These are phyloP conservation scores for Coffea humblotiana DNA, from an alignment of 305 asterid genomes.

Conservation along the genomic window DNA sequence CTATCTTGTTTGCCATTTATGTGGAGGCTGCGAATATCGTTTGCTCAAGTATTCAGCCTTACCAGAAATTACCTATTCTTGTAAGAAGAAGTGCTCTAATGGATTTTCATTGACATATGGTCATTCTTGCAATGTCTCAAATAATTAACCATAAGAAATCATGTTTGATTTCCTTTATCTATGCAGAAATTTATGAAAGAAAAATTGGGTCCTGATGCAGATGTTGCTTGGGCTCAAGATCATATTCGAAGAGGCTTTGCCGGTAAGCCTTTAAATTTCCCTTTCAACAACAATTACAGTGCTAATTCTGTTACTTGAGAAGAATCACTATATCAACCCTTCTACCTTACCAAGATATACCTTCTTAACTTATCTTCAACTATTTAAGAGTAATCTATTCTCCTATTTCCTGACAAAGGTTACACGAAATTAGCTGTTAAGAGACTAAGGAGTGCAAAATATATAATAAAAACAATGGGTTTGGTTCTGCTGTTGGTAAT, in stretches of 20 bases:
- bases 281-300: background rate
- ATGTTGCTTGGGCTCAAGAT: conserved; percentile 55
- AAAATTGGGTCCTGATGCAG: conserved; percentile 65
- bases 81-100: conserved; percentile 41
- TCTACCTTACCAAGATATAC: background rate
- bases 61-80: conserved; percentile 45
- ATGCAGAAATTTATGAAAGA: conserved; percentile 57
- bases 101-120: background rate
- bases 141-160: background rate
- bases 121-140: background rate
- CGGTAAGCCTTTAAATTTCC: conserved; percentile 40
- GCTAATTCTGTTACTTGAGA: background rate
- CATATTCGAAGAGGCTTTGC: conserved; percentile 57
- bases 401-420: too few relatives aligned
- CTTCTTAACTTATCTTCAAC: too few relatives aligned
- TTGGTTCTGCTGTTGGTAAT: too few relatives aligned
- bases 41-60: conserved; percentile 69
- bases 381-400: too few relatives aligned
- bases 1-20: conserved; percentile 18
- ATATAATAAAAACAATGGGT: too few relatives aligned
- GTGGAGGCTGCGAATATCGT: conserved; percentile 71
- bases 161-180: background rate
- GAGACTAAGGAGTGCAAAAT: too few relatives aligned
- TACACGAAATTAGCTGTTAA: too few relatives aligned
- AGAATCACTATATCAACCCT: background rate